Conservation (phyloP, 73 alveolate genomes). For the Paramecium octaurelia region DNA sequence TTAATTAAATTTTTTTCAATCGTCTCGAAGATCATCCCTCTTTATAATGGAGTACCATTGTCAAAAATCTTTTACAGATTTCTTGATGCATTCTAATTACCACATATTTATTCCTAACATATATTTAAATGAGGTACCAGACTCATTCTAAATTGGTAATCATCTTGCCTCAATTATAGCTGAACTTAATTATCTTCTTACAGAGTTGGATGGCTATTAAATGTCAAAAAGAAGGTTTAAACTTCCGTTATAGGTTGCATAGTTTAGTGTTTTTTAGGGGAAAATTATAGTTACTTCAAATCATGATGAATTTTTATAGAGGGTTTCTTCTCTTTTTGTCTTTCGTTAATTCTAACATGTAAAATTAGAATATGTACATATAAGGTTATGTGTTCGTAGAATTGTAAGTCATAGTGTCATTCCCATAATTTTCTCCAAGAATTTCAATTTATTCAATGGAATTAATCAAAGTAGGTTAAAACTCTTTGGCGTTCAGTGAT, state of each 20-base stretch:
- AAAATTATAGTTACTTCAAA: not conserved
- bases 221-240: not conserved
- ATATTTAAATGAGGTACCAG: not conserved
- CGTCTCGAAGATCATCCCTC: not conserved
- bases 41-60: not conserved
- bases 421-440: not conserved
- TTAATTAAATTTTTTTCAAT: not conserved
- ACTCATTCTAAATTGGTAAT: not conserved
- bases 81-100: conserved; percentile 34
- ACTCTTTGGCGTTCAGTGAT: conserved; percentile 33
- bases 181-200: not conserved
- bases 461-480: not conserved
- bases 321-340: not conserved
- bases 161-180: not conserved
- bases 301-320: not conserved
- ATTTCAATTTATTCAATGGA: not conserved
- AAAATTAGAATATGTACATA: not conserved
- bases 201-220: not conserved
- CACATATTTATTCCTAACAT: conserved; percentile 17
- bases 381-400: not conserved
- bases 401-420: not conserved
- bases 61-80: not conserved
- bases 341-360: not conserved
- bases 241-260: not conserved
- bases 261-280: not conserved